Conservation (phyloP, 176 grass and related monocot genomes). For the Phoenix roebelenii region DNA sequence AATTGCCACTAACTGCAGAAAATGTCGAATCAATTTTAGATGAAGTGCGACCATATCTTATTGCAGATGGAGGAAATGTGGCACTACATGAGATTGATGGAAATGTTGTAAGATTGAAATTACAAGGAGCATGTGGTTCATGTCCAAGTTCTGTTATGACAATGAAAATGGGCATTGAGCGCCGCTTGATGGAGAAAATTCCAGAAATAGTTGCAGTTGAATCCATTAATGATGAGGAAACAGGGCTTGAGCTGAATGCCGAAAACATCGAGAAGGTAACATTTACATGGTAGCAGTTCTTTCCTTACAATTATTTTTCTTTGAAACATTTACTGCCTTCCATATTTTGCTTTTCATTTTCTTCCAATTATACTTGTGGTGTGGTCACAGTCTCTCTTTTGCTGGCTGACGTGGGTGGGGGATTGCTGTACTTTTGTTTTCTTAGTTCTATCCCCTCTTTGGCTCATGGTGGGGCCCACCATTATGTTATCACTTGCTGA, state of each 20-base stretch:
- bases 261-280: slow-evolving; percentile 89
- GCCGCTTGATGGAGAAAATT: slow-evolving; percentile 93
- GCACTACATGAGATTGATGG: slow-evolving; percentile 83
- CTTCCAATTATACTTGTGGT: too few relatives aligned
- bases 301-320: too few relatives aligned
- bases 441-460: too few relatives aligned
- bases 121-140: slow-evolving; percentile 93
- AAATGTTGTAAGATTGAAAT: slow-evolving; percentile 67
- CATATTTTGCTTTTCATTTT: too few relatives aligned
- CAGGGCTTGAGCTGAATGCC: slow-evolving; percentile 70
- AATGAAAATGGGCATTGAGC: slow-evolving; percentile 86
- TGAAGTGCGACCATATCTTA: slow-evolving; percentile 95
- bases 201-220: slow-evolving; percentile 87
- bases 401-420: too few relatives aligned
- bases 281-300: too few relatives aligned
- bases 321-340: too few relatives aligned
- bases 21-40: slow-evolving; percentile 85
- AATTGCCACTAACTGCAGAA: slow-evolving; percentile 76
- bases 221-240: slow-evolving; percentile 69
- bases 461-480: too few relatives aligned
- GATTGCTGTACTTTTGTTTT: too few relatives aligned
- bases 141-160: slow-evolving; percentile 90
- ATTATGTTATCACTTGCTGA: too few relatives aligned
- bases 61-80: slow-evolving; percentile 92
- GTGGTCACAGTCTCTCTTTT: too few relatives aligned